Evolutionary conservation across 441 rosid genomes (phyloP), one percentile per base, ranked within the genome.

Genomic region (Adansonia gregorii): DNA sequence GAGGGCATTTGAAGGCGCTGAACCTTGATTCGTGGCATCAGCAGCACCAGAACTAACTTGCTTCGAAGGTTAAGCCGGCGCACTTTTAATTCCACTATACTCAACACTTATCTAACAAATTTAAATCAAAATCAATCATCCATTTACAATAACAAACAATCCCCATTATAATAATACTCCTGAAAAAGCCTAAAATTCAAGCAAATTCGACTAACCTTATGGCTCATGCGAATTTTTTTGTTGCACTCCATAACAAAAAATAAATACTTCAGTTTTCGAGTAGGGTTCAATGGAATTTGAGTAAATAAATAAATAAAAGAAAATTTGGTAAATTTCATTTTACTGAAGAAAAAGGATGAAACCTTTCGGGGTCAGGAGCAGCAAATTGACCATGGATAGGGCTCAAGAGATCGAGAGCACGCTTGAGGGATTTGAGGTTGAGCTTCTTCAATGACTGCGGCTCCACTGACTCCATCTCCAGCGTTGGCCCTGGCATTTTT

Each of bases 361-460:
- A 96, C 99, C 98, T 93, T 79, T 92, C 90, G 1, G 88, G 72
- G 82, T 94, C 97, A 17, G 94, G 87, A 80, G 95, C 94, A 83
- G 98, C 82, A 68, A 89, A 79, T 58, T 88, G 94, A 81, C 88
- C 92, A 70, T 93, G 94, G 69, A 81, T 77, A 35, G 99, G 97
- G 64, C 96, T 87, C 86, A 94, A 94, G 61, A 94, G 92, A 83
- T 94, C 98, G 52, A 93, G 92, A 0, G 92, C 87, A 55, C 99
- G 97, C 85, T 94, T 94, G 1, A 92, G 83, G 46, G 98, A 93
- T 85, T 92, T 96, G 72, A 92, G 80, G 79, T 95, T 89, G 9
- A 96, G 94, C 87, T 94, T 96, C 89, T 96, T 96, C 73, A 92
- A 80, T 1, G 99, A 96, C 81, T 91, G 98, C 19, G 97, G 94